These are phyloP conservation scores for Globisporangium nunn DNA, from an alignment of 352 stramenopile species.

Conservation along the genomic window DNA sequence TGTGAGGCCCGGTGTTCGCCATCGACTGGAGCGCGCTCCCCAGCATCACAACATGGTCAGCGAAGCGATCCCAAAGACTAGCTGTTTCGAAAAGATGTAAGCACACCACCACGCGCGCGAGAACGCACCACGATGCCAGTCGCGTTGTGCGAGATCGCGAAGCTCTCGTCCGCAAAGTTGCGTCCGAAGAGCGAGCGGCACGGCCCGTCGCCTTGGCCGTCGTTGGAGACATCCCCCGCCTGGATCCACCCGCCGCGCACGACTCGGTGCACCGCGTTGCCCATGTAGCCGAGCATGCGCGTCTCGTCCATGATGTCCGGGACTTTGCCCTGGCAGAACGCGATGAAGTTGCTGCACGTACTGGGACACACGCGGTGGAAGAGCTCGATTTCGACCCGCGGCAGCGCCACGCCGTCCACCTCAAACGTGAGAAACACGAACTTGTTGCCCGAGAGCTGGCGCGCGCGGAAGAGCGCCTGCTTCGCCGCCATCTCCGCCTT, in stretches of 20 bases:
- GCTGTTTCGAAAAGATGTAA: too few relatives aligned
- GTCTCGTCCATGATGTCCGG: conserved; percentile 32
- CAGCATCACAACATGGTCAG: conserved; percentile 3
- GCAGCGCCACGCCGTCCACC: conserved; percentile 48
- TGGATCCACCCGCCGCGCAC: conserved; percentile 71
- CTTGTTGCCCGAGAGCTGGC: conserved; percentile 41
- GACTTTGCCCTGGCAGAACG: conserved; percentile 53
- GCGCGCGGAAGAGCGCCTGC: conserved; percentile 32
- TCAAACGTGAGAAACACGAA: conserved; percentile 59
- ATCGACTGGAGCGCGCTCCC: conserved; percentile 68
- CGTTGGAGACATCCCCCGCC: conserved; percentile 43
- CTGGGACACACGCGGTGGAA: conserved; percentile 50
- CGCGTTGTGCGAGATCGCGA: conserved; percentile 53
- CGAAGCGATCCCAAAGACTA: not conserved
- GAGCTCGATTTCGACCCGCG: conserved; percentile 64
- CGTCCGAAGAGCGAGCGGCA: conserved; percentile 51
- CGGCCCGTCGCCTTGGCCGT: conserved; percentile 38
- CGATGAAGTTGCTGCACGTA: conserved; percentile 72
- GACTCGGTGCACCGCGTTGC: conserved; percentile 54
- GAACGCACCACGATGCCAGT: conserved; percentile 47
- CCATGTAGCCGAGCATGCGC: conserved; percentile 38
- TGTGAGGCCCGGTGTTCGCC: conserved; percentile 93
- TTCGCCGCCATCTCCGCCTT: conserved; percentile 36
- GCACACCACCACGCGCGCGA: not conserved
- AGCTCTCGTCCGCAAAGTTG: conserved; percentile 71